Base-by-base conservation (phyloP, 1,284 basidiomycete species). In the Cystobasidium pallidum region DNA sequence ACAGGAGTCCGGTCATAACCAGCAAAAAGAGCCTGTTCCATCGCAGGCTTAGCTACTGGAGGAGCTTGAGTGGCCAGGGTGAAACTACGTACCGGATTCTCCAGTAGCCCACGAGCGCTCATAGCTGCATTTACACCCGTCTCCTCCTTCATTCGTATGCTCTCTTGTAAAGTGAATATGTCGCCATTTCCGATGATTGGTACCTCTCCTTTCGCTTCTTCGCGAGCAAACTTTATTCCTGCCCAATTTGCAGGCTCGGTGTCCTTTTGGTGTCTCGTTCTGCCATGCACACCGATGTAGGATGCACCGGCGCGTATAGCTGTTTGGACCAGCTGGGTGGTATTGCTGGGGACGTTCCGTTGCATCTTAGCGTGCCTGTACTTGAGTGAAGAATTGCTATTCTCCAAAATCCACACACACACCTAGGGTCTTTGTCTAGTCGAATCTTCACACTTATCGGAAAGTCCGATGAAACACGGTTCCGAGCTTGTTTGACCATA, bases 371-470 rank as follows among this genome's bases (percentile, higher is more conserved):
- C 17, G 7, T n/a, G 10, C 32, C n/a, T 13, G n/a, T 36, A 17
- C 24, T n/a, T 30, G 10, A 15, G 7, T 19, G 30, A 45, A 45
- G 11, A n/a, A 11, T 6, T n/a, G 54, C 36, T 13, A n/a, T 28
- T 57, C 32, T 13, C 7, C 6, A 13, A 28, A 32, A 24, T 13
- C 7, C 6, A 13, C 10, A 32, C 3, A 19, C 80, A 70, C 74
- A 83, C 82, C 80, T 78, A 24, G 81, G 78, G 73, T 86, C 84
- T 6, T 80, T 77, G 77, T 87, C 86, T 15, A 87, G 81, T 10
- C 86, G 81, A 64, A 87, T 87, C 80, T 87, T 87, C 75, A 87
- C 83, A 59, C 82, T 84, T 34, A 87, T 84, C n/a, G 84, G 84
- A 75, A 82, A 86, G 15, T 79, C 78, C 79, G 83, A 82, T 0